Conservation (phyloP, 176 grass and related monocot genomes). For the Musa beccarii region DNA sequence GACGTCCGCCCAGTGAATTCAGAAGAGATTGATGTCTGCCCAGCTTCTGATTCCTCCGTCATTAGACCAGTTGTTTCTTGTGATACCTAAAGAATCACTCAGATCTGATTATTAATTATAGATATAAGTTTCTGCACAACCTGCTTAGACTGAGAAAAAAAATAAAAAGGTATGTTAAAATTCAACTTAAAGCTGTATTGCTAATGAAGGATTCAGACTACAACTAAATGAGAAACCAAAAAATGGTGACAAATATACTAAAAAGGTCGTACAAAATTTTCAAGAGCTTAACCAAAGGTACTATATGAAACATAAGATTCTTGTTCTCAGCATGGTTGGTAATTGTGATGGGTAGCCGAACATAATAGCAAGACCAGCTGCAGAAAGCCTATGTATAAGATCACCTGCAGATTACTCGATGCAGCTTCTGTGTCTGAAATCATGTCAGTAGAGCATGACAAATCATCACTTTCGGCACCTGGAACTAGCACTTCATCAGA, state of each 20-base stretch:
- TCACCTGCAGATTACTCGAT: conserved; percentile 36
- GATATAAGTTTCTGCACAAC: background rate
- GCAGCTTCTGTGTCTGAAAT: conserved; percentile 10
- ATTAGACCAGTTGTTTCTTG: conserved; percentile 3
- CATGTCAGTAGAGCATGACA: conserved; percentile 20
- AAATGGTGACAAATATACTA: background rate
- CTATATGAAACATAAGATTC: background rate
- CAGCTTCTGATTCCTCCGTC: conserved; percentile 25
- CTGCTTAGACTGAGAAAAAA: background rate
- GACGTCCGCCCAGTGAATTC: conserved; percentile 8
- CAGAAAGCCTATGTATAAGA: background rate
- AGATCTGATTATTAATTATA: background rate
- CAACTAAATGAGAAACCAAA: background rate
- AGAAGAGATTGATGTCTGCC: background rate
- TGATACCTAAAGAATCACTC: background rate
- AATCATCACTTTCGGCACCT: conserved; percentile 37
- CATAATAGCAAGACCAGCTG: background rate
- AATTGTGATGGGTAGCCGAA: background rate
- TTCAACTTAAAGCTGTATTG: background rate
- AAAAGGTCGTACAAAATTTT: background rate
- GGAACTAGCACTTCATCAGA: conserved; percentile 49
- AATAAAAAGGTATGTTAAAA: background rate
- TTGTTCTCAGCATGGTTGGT: background rate
- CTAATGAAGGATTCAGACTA: background rate
- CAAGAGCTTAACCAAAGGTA: no score